Evolutionary conservation across 495 filamentous ascomycete species (phyloP), one percentile per base, ranked within the genome.

Genomic region (Hypoxylon trugodes): DNA sequence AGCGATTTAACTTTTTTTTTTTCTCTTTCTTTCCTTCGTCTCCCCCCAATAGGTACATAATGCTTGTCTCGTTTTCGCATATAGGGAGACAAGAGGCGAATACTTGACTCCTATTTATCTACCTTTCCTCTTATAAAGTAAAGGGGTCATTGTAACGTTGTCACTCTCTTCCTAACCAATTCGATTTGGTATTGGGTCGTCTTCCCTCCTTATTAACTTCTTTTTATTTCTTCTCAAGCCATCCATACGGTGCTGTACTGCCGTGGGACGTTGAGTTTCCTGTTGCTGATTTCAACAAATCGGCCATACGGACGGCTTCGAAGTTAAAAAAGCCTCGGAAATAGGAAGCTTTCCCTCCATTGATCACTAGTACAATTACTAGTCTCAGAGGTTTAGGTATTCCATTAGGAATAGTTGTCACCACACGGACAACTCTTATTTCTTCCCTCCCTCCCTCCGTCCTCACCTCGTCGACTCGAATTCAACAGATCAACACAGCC

Each of bases 221-320:
- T 33, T 45, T 22, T 15, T 40, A 28, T 26, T 33, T 1, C 38
- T 21, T 33, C 9, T n/a, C n/a, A 19, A 43, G 40, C 32, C 16
- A 19, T 25, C 41, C 21, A 38, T 48, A 41, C 47, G 53, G 53
- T 59, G 51, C 47, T 61, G 56, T 38, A 57, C 33, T 61, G 33
- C 52, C 38, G 57, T 47, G 36, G 43, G 33, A 46, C 38, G 57
- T 47, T 26, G 43, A 33, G 36, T 51, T 50, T 46, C n/a, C n/a
- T n/a, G 51, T 16, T 4, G 51, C 33, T 40, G 22, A 9, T 43
- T 36, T 48, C 37, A 54, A 59, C 54, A 65, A 48, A 25, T 21
- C 54, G n/a, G 9, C 12, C 46, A 52, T 33, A 35, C 13, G 30
- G 16, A 46, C 35, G 24, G 6, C n/a, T 18, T 59, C 12, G 24